A percentile compares a stretch with the other conserved stretches of the same genome.
Conservation (phyloP, 179 eudicot species). For the Heliamphora ciliata region DNA sequence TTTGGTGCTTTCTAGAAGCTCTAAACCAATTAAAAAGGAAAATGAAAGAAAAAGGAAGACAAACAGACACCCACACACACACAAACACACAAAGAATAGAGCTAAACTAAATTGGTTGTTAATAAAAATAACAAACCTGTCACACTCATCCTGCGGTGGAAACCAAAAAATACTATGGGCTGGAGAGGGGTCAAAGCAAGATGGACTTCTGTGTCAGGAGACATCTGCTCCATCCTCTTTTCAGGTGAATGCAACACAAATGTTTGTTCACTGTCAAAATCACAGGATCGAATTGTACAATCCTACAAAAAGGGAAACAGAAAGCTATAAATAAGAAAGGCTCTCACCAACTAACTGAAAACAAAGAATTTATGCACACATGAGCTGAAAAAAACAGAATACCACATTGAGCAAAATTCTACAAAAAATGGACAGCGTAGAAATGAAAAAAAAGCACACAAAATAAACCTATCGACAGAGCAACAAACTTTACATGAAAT, state of each 20-base stretch:
- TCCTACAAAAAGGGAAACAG: constrained; percentile 48
- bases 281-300: constrained; percentile 91
- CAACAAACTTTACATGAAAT: background rate
- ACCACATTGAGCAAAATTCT: background rate
- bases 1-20: background rate
- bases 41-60: background rate
- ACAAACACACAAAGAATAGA: background rate
- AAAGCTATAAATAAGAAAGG: constrained; percentile 6
- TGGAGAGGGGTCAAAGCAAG: constrained; percentile 94
- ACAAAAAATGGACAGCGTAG: background rate
- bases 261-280: constrained; percentile 93
- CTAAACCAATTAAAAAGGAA: background rate
- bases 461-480: background rate
- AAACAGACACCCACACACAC: background rate
- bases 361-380: background rate
- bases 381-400: constrained; percentile 2
- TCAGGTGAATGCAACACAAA: constrained; percentile 97
- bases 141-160: constrained; percentile 92
- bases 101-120: background rate
- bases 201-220: constrained; percentile 92
- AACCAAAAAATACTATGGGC: constrained; percentile 95
- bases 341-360: constrained; percentile 1
- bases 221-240: constrained; percentile 76
- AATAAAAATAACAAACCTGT: constrained; percentile 57
- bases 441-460: background rate